A percentile compares a stretch with the other conserved stretches of the same genome.
Evolutionary conservation across 768 basidiomycete species (phyloP).

Genomic region (Tremella mesenterica): DNA sequence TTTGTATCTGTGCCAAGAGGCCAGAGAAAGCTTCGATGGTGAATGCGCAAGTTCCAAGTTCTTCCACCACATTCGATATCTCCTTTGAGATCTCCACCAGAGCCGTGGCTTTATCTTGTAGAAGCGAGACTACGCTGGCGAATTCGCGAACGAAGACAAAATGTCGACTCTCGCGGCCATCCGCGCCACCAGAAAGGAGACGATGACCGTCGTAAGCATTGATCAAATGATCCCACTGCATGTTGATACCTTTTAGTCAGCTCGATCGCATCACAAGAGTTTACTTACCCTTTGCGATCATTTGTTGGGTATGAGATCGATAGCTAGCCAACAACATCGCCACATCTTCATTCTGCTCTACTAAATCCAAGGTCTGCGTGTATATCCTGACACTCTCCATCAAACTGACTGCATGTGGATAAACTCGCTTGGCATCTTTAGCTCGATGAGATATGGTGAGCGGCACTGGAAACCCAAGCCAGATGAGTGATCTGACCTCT

Average conservation of each 20-base stretch:
- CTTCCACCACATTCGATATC: constrained; percentile 73
- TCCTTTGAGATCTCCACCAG: constrained; percentile 86
- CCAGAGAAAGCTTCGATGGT: constrained; percentile 72
- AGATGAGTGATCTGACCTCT: constrained; percentile 88
- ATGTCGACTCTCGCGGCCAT: constrained; percentile 76
- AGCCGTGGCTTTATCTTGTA: constrained; percentile 93
- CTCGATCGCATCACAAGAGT: background rate
- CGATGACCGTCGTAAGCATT: constrained; percentile 81
- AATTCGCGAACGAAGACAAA: constrained; percentile 92
- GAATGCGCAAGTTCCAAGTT: constrained; percentile 78
- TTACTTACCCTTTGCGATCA: constrained; percentile 72
- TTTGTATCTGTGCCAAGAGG: constrained; percentile 69
- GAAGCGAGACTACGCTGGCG: constrained; percentile 78
- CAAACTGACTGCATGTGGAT: constrained; percentile 79
- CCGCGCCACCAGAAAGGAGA: constrained; percentile 59
- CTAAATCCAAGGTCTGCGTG: constrained; percentile 83
- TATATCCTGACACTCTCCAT: constrained; percentile 99
- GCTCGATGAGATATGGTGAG: constrained; percentile 93
- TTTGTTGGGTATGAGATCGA: constrained; percentile 81
- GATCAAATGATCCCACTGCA: constrained; percentile 94
- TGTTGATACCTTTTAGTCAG: constrained; percentile 65
- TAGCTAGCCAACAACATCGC: constrained; percentile 93
- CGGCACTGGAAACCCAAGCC: constrained; percentile 92
- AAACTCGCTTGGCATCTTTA: constrained; percentile 96
- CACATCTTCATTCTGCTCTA: constrained; percentile 82